A percentile compares a stretch with the other conserved stretches of the same genome.
Conservation (phyloP, 108 stramenopile species). For the Ochromonas danica region DNA sequence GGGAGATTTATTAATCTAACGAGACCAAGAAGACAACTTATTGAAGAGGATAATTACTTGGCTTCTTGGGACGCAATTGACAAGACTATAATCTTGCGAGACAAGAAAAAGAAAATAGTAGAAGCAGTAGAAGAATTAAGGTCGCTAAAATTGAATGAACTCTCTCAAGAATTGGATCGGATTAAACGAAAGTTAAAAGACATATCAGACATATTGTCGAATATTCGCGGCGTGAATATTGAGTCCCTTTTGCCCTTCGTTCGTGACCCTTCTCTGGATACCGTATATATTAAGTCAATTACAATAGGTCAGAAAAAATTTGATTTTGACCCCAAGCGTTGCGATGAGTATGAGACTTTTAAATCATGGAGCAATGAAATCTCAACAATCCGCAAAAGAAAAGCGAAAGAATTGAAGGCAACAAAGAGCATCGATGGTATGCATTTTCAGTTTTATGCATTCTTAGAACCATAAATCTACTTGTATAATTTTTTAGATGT, state of each 20-base stretch:
- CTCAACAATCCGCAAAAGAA: conserved; percentile 15
- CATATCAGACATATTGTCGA: conserved; percentile 16
- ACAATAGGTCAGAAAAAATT: conserved; percentile 17
- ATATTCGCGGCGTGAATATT: conserved; percentile 15
- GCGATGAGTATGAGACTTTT: conserved; percentile 15
- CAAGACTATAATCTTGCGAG: conserved; percentile 15
- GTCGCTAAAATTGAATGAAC: conserved; percentile 16
- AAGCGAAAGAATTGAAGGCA: conserved; percentile 15
- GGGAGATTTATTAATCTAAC: conserved; percentile 17
- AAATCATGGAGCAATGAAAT: conserved; percentile 17
- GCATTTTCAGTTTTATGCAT: conserved; percentile 17
- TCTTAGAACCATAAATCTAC: conserved; percentile 17
- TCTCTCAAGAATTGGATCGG: conserved; percentile 15
- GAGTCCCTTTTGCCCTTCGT: conserved; percentile 13
- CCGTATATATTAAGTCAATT: conserved; percentile 17
- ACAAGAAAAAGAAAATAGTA: conserved; percentile 17
- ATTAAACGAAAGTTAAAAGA: conserved; percentile 17
- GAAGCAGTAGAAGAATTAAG: conserved; percentile 16
- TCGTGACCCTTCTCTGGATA: conserved; percentile 14
- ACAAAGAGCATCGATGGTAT: conserved; percentile 15
- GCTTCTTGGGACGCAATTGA: conserved; percentile 14
- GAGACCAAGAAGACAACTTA: conserved; percentile 15
- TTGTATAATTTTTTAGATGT: conserved; percentile 18
- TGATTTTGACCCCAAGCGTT: conserved; percentile 15
- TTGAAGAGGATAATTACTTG: conserved; percentile 17